phyloP scores from a whole-genome alignment of 2,329 filamentous ascomycete species.

The Rhexocercosporidium sp. region DNA sequence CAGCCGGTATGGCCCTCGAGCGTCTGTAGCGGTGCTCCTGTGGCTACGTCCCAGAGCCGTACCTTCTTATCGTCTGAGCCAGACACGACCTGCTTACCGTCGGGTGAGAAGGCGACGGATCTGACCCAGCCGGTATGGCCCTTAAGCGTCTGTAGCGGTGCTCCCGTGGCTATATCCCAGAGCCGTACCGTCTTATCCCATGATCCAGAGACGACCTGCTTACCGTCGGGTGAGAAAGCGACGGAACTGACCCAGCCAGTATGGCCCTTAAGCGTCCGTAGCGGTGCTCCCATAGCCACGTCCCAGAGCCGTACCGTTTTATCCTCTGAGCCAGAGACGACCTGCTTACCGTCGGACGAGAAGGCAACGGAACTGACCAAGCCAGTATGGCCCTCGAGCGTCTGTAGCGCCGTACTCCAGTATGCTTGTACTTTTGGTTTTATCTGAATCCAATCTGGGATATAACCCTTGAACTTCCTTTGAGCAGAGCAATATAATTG shows the following conservation, averaged over 20 bases:
- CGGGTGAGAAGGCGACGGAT: slow-evolving; percentile 16
- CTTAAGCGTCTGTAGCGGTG: slow-evolving; percentile 12
- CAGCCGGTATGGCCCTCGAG: slow-evolving; percentile 16
- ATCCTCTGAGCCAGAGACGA: no score
- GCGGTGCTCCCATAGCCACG: no score
- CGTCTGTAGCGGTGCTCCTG: neutral
- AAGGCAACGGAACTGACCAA: no score
- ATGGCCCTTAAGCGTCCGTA: neutral
- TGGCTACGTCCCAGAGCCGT: no score
- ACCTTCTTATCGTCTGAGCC: no score
- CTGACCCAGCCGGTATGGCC: neutral
- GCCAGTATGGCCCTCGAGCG: neutral
- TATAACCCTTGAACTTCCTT: neutral
- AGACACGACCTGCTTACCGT: no score
- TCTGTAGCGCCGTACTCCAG: slow-evolving; percentile 7
- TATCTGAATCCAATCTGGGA: neutral
- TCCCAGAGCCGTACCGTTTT: no score
- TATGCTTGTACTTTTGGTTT: neutral
- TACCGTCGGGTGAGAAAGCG: neutral
- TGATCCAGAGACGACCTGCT: no score
- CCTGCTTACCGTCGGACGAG: no score
- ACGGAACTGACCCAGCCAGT: neutral
- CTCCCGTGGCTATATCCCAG: neutral
- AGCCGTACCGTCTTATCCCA: no score
- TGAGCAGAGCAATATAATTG: slow-evolving; percentile 28